These are phyloP conservation scores for Melampsora larici-populina DNA, from an alignment of 1,284 basidiomycete genomes.

Conservation along the genomic window DNA sequence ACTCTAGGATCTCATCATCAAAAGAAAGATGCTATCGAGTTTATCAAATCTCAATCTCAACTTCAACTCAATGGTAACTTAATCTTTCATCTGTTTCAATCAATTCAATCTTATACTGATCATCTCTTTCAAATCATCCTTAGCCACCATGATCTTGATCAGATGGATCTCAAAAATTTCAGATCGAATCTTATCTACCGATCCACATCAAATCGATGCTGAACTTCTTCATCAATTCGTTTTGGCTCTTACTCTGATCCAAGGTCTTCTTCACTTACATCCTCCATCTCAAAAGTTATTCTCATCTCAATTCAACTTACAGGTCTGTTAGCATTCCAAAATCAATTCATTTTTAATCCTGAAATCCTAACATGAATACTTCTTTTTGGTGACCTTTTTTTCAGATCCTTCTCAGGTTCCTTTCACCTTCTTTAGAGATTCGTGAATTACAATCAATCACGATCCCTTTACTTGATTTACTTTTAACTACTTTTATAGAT, in stretches of 20 bases:
- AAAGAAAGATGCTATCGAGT: not conserved
- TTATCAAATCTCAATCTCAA: conserved; percentile 14
- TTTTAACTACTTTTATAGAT: conserved; percentile 26
- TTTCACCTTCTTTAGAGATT: conserved; percentile 9
- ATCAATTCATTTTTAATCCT: not conserved
- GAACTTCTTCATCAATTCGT: conserved; percentile 3
- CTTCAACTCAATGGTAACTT: conserved; percentile 20
- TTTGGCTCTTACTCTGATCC: conserved; percentile 4
- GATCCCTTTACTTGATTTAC: conserved; percentile 25
- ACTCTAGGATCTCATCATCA: not conserved
- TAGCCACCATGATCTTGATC: conserved; percentile 21
- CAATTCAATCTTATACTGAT: not conserved
- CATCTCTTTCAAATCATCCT: not conserved
- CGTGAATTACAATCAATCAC: not conserved
- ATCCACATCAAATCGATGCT: not conserved
- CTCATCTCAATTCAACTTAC: conserved; percentile 23
- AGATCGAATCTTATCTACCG: not conserved
- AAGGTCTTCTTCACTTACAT: conserved; percentile 34
- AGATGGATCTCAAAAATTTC: conserved; percentile 7
- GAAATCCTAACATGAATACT: not conserved
- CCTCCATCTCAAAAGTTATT: conserved; percentile 31
- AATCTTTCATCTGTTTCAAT: not conserved
- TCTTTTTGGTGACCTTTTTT: too few species aligned
- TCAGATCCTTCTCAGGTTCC: conserved; percentile 24
- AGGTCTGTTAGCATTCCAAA: not conserved